A percentile compares a stretch with the other conserved stretches of the same genome.
phyloP scores from a whole-genome alignment of 371 early-diverging fungal genomes.

The Batrachochytrium dendrobatidis region DNA sequence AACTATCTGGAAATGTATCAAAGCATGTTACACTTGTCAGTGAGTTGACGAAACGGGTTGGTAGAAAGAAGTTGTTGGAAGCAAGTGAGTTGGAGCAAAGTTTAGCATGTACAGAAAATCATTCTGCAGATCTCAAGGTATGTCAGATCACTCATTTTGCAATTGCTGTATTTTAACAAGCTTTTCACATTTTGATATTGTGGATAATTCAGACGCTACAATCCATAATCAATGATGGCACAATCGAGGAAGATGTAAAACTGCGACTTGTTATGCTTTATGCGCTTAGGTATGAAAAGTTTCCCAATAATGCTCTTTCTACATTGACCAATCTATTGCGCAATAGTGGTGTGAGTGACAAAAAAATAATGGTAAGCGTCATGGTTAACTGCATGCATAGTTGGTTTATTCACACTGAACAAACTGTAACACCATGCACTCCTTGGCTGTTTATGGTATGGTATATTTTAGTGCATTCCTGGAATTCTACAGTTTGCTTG shows the following conservation, averaged over 20 bases:
- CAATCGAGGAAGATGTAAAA: constrained; percentile 66
- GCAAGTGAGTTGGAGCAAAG: constrained; percentile 92
- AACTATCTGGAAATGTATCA: constrained; percentile 88
- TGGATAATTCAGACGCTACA: constrained; percentile 37
- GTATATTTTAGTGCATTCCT: constrained; percentile 61
- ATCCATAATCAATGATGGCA: constrained; percentile 54
- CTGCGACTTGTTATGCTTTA: constrained; percentile 76
- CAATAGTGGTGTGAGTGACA: constrained; percentile 59
- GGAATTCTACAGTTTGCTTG: constrained; percentile 74
- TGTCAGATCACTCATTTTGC: background rate
- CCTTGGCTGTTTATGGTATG: too few relatives aligned
- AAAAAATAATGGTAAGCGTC: constrained; percentile 56
- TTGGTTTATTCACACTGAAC: background rate
- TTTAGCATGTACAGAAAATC: constrained; percentile 80
- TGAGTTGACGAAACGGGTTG: constrained; percentile 80
- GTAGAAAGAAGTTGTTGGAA: constrained; percentile 62
- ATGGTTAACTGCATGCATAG: background rate
- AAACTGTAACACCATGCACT: too few relatives aligned
- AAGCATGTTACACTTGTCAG: constrained; percentile 94
- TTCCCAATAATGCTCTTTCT: constrained; percentile 57
- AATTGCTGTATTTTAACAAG: background rate
- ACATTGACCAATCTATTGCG: constrained; percentile 62
- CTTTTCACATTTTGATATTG: background rate
- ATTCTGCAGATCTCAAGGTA: constrained; percentile 71
- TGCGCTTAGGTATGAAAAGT: constrained; percentile 82